Base-by-base conservation (phyloP, 225 moss, liverwort and hornwort genomes). In the Bryoerythrophyllum caledonicum region DNA sequence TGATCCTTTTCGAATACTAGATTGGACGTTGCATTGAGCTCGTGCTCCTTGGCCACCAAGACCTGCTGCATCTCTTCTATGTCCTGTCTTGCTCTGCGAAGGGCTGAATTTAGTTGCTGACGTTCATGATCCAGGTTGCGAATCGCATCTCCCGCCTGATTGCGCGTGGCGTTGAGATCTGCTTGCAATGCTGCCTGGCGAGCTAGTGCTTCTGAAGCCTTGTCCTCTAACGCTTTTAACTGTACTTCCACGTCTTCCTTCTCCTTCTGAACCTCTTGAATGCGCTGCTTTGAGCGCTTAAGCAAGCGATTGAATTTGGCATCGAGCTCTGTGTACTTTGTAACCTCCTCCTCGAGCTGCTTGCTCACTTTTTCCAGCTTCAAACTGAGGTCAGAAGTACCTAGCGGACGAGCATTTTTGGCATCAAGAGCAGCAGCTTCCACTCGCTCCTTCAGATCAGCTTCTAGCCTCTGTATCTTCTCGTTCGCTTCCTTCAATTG, bases 231-330 rank as follows among this genome's bases (percentile, higher is more conserved):
- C 65, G 82, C 84, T 73, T 87, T 78, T 32, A 93, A 79, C 74
- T 89, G 90, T 57, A 74, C 82, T 83, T 94, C 97, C 77, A 90
- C 20, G 54, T 97, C 94, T 38, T 94, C 97, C 77, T 90, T 97
- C 81, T 97, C 97, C 86, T 94, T 97, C 68, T 91, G 92, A 65
- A 93, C 93, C 80, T 97, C 97, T 87, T 94, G 94, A 77, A 97
- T 93, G 53, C 93, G 92, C 67, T 97, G 93, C 82, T 97, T 97
- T 41, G 97, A 92, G 69, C 97, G 91, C 68, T 97, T 97, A 52
- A 91, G 93, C 78, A 97, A 78, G 68, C 97, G 92, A 40, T 90
- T 92, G 70, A 97, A 97, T 79, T 97, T 97, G 41, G 97, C 88
- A 86, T 97, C 97, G 61, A 97, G 91, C 76, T 97, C 93, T 53